Percentiles rank a stretch among this genome's conserved stretches.
Evolutionary conservation across 2,329 filamentous ascomycete genomes (phyloP).

Genomic region (Neobulgaria alba): DNA sequence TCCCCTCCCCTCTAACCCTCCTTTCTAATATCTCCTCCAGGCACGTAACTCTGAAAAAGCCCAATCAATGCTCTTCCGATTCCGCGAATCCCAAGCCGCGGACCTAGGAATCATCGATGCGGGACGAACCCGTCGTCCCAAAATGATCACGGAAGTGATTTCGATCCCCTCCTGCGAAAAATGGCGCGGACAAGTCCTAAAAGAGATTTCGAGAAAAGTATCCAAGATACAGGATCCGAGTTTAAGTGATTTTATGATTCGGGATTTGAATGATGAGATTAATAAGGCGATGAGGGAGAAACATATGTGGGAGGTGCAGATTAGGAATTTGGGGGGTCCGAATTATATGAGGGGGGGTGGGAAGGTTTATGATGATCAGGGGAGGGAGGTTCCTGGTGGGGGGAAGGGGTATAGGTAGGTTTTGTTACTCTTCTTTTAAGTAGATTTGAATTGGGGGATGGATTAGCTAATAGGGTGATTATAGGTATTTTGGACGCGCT

Average conservation of each 20-base stretch:
- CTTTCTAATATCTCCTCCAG: constrained; percentile 35
- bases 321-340: constrained; percentile 88
- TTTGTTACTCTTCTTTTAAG: constrained; percentile 9
- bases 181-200: constrained; percentile 95
- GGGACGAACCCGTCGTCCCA: constrained; percentile 80
- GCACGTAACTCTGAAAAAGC: constrained; percentile 97
- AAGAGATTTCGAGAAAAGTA: constrained; percentile 95
- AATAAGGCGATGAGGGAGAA: constrained; percentile 99
- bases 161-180: constrained; percentile 85
- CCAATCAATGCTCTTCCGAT: constrained; percentile 99
- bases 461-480: no score
- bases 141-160: constrained; percentile 79
- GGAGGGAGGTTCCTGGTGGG: constrained; percentile 50
- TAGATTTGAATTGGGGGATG: no score
- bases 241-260: constrained; percentile 93
- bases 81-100: constrained; percentile 92
- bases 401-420: constrained; percentile 93
- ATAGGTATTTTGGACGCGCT: constrained; percentile 81
- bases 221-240: constrained; percentile 87
- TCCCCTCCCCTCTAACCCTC: background rate
- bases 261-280: constrained; percentile 97
- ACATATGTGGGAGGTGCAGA: constrained; percentile 98
- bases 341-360: constrained; percentile 62
- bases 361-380: constrained; percentile 45
- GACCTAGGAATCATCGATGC: constrained; percentile 95